Conservation (phyloP, 768 basidiomycete species). For the Coprinopsis marcescibilis region DNA sequence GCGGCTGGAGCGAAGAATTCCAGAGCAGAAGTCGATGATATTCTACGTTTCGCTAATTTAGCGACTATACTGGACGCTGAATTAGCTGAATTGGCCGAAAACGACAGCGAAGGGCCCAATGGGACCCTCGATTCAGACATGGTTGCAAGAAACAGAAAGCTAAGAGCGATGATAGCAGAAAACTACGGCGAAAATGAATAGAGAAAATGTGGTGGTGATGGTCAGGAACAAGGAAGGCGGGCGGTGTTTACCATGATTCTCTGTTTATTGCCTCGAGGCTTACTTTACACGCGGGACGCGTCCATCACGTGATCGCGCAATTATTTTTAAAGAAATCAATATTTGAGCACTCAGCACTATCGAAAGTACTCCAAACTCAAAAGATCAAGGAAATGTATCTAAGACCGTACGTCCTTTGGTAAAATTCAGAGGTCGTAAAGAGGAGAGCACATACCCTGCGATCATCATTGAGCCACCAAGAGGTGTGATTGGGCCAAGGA, state of each 20-base stretch:
- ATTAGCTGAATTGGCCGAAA: conserved; percentile 21
- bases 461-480: conserved; percentile 61
- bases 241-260: conserved; percentile 15
- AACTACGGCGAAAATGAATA: conserved; percentile 3
- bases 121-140: conserved; percentile 12
- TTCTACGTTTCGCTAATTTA: conserved; percentile 38
- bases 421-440: neutral
- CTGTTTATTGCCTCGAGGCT: conserved; percentile 28
- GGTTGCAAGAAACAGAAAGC: neutral
- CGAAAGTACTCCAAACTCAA: too few relatives aligned
- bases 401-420: conserved; percentile 1
- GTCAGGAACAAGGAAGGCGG: conserved; percentile 6
- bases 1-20: conserved; percentile 61
- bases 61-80: conserved; percentile 22
- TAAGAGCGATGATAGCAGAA: conserved; percentile 1
- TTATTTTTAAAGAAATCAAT: too few relatives aligned
- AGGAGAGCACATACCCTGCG: conserved; percentile 50
- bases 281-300: conserved; percentile 23
- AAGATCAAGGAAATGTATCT: conserved; percentile 14
- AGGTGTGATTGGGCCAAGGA: conserved; percentile 63
- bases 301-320: conserved; percentile 29
- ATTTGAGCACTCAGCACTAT: too few relatives aligned
- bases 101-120: conserved; percentile 21
- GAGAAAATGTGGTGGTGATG: conserved; percentile 5
- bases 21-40: conserved; percentile 40